phyloP scores from a whole-genome alignment of 345 rosid species.

The Melastoma malabathricum region DNA sequence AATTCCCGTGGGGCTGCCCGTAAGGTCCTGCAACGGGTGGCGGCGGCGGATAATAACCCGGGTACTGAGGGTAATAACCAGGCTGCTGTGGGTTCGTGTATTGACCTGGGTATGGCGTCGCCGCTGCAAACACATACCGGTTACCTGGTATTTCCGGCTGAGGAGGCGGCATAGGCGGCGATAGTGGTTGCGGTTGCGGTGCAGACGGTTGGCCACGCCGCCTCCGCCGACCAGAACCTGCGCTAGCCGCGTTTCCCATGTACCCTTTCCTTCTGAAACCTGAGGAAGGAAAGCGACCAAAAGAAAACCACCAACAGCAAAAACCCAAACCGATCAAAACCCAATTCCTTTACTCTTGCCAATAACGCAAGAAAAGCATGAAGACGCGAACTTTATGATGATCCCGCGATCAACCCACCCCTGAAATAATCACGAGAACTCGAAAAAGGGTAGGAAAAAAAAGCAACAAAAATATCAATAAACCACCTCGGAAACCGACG shows the following conservation, averaged over 20 bases:
- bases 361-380: no score
- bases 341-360: no score
- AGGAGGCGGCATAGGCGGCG: conserved; percentile 9
- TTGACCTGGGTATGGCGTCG: conserved; percentile 27
- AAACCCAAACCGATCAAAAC: neutral
- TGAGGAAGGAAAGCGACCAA: neutral
- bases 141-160: conserved; percentile 15
- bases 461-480: no score
- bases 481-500: no score
- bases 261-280: neutral
- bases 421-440: no score
- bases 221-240: conserved; percentile 10
- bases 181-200: conserved; percentile 10
- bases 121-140: conserved; percentile 28
- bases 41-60: conserved; percentile 13
- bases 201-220: conserved; percentile 10
- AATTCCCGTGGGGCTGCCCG: conserved; percentile 17
- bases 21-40: conserved; percentile 7
- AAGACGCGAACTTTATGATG: no score
- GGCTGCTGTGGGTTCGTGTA: conserved; percentile 23
- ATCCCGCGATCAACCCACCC: no score
- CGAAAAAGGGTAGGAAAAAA: no score
- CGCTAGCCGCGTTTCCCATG: conserved; percentile 23
- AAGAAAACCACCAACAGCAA: neutral
- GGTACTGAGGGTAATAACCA: conserved; percentile 15